These are phyloP conservation scores for Emergomyces africanus DNA, from an alignment of 2,329 filamentous ascomycete species.

Conservation along the genomic window DNA sequence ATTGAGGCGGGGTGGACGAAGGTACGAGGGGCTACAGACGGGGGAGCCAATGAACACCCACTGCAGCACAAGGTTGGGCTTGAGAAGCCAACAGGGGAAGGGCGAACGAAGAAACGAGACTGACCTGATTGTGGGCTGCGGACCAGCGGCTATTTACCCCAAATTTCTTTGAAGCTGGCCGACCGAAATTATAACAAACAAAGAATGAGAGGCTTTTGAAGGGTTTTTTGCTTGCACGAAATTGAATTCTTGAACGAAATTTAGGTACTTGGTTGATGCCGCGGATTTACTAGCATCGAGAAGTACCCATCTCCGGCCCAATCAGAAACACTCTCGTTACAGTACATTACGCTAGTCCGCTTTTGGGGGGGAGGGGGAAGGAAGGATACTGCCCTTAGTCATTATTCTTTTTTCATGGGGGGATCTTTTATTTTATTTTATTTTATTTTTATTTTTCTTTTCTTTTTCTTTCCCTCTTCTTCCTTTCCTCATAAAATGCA, in stretches of 20 bases:
- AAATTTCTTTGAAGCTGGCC: background rate
- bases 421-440: too few species aligned
- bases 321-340: too few species aligned
- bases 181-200: background rate
- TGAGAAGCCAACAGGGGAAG: background rate
- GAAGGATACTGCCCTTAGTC: background rate
- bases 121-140: background rate
- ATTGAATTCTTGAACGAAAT: background rate
- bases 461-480: background rate
- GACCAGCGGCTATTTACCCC: background rate
- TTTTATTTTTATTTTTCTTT: background rate
- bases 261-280: background rate
- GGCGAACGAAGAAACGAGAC: background rate
- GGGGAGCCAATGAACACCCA: background rate
- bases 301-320: background rate
- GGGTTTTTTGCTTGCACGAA: background rate
- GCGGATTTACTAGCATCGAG: background rate
- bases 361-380: background rate
- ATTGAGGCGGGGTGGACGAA: constrained; percentile 7
- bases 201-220: background rate
- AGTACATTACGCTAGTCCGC: background rate
- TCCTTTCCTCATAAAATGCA: background rate
- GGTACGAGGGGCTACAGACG: background rate
- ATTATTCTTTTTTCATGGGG: background rate
- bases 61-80: background rate